Evolutionary conservation across 257 asterid species (phyloP).

Genomic region (Parsonsia alboflavescens): DNA sequence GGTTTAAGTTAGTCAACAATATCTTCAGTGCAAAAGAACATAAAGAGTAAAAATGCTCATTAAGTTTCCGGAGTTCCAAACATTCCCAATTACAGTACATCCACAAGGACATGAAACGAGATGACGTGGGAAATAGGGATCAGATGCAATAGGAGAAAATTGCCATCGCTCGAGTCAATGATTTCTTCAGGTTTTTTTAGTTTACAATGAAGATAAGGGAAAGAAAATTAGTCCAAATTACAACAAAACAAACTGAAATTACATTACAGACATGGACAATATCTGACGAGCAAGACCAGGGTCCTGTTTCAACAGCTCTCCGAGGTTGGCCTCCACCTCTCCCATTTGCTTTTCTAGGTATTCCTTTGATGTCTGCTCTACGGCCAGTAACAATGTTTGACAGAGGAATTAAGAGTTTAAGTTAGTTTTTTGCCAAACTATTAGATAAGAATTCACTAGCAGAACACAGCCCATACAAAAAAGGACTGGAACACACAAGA

Average conservation of each 20-base stretch:
- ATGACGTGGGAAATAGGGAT: too few relatives aligned
- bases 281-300: conserved; percentile 93
- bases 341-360: conserved; percentile 77
- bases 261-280: conserved; percentile 74
- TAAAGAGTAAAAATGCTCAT: too few relatives aligned
- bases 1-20: too few relatives aligned
- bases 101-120: too few relatives aligned
- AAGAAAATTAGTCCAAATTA: not conserved
- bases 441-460: not conserved
- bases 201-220: not conserved
- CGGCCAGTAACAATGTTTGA: conserved; percentile 2
- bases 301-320: conserved; percentile 86
- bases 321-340: conserved; percentile 72
- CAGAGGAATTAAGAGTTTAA: not conserved
- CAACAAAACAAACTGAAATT: not conserved
- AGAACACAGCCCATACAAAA: not conserved
- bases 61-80: too few relatives aligned
- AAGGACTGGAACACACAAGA: not conserved
- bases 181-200: not conserved
- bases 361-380: conserved; percentile 71
- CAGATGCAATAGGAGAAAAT: not conserved
- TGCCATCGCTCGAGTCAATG: not conserved
- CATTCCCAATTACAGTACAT: too few relatives aligned
- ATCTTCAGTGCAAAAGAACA: too few relatives aligned
- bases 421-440: not conserved